phyloP scores from a whole-genome alignment of 2,329 filamentous ascomycete genomes.

The Diaporthe vexans region DNA sequence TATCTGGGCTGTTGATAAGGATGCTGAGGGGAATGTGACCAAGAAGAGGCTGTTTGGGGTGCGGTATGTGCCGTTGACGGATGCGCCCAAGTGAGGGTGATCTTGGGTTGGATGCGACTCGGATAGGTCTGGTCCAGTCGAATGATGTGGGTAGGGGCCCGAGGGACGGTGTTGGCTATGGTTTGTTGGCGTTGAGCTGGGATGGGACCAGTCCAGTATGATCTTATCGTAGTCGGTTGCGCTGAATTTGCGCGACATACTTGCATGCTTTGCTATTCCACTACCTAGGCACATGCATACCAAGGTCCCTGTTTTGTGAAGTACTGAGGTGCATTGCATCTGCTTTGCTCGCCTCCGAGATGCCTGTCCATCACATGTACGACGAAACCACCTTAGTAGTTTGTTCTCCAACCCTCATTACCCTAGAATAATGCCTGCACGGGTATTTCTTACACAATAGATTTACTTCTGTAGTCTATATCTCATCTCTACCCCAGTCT shows the following conservation, averaged over 20 bases:
- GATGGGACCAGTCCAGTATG: background rate
- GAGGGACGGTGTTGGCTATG: no score
- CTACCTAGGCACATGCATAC: background rate
- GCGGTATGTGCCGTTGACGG: constrained; percentile 82
- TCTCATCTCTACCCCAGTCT: no score
- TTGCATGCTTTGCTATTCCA: background rate
- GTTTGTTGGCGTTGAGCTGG: background rate
- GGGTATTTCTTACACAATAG: no score
- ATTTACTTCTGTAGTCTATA: no score
- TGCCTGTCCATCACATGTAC: no score
- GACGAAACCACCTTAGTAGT: no score
- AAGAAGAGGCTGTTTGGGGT: constrained; percentile 78
- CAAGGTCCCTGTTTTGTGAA: no score
- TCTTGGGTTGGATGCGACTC: background rate
- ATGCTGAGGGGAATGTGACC: constrained; percentile 71
- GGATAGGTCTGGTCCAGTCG: background rate
- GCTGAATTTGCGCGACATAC: background rate
- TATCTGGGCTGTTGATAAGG: constrained; percentile 83
- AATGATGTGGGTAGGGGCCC: background rate
- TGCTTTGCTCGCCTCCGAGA: no score
- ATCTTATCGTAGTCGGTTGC: background rate
- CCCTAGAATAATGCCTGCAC: no score
- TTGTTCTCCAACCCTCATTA: no score
- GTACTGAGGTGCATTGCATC: no score
- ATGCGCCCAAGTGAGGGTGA: constrained; percentile 64